Base-by-base conservation (phyloP, 1,284 basidiomycete species). In the Cerrena zonata region DNA sequence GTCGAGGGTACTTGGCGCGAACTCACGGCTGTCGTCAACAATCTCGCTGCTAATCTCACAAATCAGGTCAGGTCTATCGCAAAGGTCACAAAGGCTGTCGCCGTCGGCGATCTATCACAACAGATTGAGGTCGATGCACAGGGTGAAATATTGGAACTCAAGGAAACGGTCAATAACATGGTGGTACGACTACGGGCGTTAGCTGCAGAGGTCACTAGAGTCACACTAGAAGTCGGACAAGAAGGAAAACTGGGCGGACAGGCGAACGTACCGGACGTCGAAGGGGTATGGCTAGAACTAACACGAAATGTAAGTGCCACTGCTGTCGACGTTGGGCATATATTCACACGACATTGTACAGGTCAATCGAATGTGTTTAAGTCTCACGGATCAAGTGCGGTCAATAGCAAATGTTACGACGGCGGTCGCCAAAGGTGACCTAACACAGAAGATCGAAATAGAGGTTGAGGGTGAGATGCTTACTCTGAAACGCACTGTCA, bases 161-260 rank as follows among this genome's bases (percentile, higher is more conserved):
- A 98, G 74, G 93, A 94, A 55, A 99, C 94, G 34, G 94, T 99
- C 67, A 99, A 99, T 65, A 89, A 89, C 68, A 98, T 97, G 96
- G 93, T 95, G 40, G 86, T 94, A 56, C 77, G 90, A 62, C 76
- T 98, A 34, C 81, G 94, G 50, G 82, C 89, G 52, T 73, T 99
- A 53, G 94, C 96, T 36, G 91, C 91, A 23, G 96, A 99, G 72
- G 95, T 99, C 52, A 96, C 94, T 22, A 79, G 95, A 52, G 96
- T 99, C 40, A 95, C 94, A 2, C 75, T 94, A 47, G 92, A 96
- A 75, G 94, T 96, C 67, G 93, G 93, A 59, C 89, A 80, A 43
- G 79, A 85, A 75, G 94, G 93, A 49, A 93, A 93, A 69, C 74
- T 96, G 56, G 94, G 94, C 60, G 91, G 93, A 51, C 89, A 91